Base-by-base conservation (phyloP, 768 basidiomycete species). In the Harrya chromipes region DNA sequence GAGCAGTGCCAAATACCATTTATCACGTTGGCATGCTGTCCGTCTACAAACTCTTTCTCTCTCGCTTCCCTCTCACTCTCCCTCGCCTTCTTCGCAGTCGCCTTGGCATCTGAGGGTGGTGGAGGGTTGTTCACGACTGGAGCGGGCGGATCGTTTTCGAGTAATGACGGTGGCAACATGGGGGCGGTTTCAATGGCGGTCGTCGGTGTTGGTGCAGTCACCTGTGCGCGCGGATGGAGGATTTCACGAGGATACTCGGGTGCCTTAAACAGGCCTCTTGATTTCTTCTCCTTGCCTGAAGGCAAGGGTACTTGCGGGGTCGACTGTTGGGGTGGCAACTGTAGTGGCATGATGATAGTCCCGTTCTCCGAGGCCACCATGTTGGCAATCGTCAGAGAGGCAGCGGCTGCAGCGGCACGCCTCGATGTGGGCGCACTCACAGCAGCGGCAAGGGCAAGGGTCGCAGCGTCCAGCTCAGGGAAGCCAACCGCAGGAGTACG, bases 291-390 rank as follows among this genome's bases (percentile, higher is more conserved):
- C 70, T 85, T 87, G 31, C 72, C 64, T 36, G 70, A 54, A 23
- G 68, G 60, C 8, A 78, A 67, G 17, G 71, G 65, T 14, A 71
- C 60, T 12, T 71, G 64, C 0, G 68, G 57, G 2, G 37, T 39
- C 31, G 31, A 46, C 33, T 70, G 69, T 49, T 80, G 75, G 1
- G 80, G 77, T 34, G 79, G 69, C 38, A 70, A 43, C 27, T 69
- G 67, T 40, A 70, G 55, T 3, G 76, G 71, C 53, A 74, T 56
- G 45, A 83, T 74, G 23, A 77, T 64, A 26, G 80, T 83, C 46
- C 89, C 90, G 57, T 94, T 94, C 70, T 94, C 93, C 1, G 87
- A 88, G 2, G 93, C 93, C 1, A 94, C 90, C 80, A 95, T 90
- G 59, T 86, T 90, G 27, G 90, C 90, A 56, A 93, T 93, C n/a